These are phyloP conservation scores for Colletotrichum sp. DNA, from an alignment of 2,329 filamentous ascomycete genomes.

Conservation along the genomic window DNA sequence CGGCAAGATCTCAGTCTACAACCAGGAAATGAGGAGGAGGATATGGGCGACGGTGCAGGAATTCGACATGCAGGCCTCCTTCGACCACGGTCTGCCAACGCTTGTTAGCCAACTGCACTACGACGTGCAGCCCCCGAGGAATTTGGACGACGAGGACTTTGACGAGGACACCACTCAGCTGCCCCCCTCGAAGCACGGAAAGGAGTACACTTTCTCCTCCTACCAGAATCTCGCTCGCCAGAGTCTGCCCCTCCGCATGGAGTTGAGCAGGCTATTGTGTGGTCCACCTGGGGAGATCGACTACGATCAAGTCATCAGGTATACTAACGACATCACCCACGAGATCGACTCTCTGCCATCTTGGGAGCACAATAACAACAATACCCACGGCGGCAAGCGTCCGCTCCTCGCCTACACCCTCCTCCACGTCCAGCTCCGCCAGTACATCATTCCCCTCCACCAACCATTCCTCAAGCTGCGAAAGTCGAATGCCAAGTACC, in stretches of 20 bases:
- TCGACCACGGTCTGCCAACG: conserved; percentile 65
- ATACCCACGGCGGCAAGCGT: conserved; percentile 50
- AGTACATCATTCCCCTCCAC: conserved; percentile 67
- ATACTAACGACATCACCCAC: conserved; percentile 65
- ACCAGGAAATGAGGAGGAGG: conserved; percentile 66
- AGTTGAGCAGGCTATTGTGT: conserved; percentile 61
- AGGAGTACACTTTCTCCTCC: conserved; percentile 63
- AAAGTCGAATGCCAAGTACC: conserved; percentile 65
- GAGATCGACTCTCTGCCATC: conserved; percentile 65
- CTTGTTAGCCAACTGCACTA: conserved; percentile 62
- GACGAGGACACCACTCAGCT: conserved; percentile 57
- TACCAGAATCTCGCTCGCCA: conserved; percentile 64
- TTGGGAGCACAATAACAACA: conserved; percentile 49
- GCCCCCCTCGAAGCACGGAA: conserved; percentile 54
- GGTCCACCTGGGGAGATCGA: conserved; percentile 60
- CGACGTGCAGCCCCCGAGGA: conserved; percentile 60
- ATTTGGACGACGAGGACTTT: conserved; percentile 64
- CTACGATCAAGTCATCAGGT: conserved; percentile 66
- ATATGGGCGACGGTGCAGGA: conserved; percentile 68
- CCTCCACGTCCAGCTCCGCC: conserved; percentile 64
- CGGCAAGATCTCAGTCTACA: conserved; percentile 61
- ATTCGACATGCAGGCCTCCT: conserved; percentile 67
- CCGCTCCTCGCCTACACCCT: conserved; percentile 65
- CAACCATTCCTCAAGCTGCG: conserved; percentile 66
- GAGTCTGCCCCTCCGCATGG: conserved; percentile 60